Evolutionary conservation across 1,284 basidiomycete species (phyloP).

Genomic region (Malassezia slooffiae): DNA sequence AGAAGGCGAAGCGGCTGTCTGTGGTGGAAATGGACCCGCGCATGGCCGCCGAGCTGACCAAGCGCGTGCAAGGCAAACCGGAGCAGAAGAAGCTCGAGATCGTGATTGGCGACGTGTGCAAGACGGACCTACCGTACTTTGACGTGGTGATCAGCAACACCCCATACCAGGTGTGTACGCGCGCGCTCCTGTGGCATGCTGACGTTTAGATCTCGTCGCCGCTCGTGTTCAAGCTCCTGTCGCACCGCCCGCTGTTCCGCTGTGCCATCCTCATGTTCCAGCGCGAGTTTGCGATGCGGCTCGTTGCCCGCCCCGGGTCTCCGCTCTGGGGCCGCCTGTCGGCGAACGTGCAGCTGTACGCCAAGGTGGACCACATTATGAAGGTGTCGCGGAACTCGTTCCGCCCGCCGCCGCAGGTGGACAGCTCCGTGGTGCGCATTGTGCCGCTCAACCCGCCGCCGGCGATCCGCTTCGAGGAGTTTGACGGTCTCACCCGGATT

Average conservation of each 20-base stretch:
- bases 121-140: constrained; percentile 90
- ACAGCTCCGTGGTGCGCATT: constrained; percentile 80
- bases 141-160: constrained; percentile 99
- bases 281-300: constrained; percentile 86
- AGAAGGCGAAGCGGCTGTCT: constrained; percentile 80
- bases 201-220: constrained; percentile 98
- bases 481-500: constrained; percentile 84
- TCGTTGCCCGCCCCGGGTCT: constrained; percentile 75
- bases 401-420: constrained; percentile 87
- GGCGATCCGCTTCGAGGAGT: constrained; percentile 89
- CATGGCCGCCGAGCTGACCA: constrained; percentile 94
- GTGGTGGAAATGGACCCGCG: constrained; percentile 98
- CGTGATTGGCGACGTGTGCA: constrained; percentile 92
- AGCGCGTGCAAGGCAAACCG: constrained; percentile 93
- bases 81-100: constrained; percentile 89
- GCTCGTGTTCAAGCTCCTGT: constrained; percentile 89
- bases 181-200: too few relatives aligned
- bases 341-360: constrained; percentile 90
- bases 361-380: constrained; percentile 91
- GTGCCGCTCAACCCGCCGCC: constrained; percentile 90
- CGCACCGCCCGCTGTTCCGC: constrained; percentile 85
- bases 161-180: constrained; percentile 65
- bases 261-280: constrained; percentile 98
- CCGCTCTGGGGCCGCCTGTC: constrained; percentile 84
- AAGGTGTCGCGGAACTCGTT: constrained; percentile 94